Evolutionary conservation across 371 early-diverging fungal species (phyloP).

Genomic region (Rhizomucor miehei): DNA sequence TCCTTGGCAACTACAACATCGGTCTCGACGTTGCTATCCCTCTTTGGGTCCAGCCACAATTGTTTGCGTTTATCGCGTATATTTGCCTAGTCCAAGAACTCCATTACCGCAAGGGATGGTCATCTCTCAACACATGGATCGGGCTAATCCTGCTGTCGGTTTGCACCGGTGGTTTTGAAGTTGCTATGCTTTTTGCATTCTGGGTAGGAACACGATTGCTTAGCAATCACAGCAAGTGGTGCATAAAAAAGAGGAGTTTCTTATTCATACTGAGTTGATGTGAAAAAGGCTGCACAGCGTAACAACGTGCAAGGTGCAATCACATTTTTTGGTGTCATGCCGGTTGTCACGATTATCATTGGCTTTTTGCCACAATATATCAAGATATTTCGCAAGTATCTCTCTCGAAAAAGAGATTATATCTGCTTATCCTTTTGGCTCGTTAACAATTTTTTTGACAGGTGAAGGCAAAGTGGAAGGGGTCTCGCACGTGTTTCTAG

Average conservation of each 20-base stretch:
- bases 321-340: slow-evolving; percentile 41
- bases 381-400: slow-evolving; percentile 33
- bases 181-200: slow-evolving; percentile 23
- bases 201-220: slow-evolving; percentile 7
- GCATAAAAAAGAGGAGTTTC: too few relatives aligned
- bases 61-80: slow-evolving; percentile 41
- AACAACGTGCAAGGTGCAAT: slow-evolving; percentile 17
- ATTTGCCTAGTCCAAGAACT: slow-evolving; percentile 45
- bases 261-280: too few relatives aligned
- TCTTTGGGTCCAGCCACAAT: slow-evolving; percentile 53
- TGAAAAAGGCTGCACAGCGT: slow-evolving; percentile 5
- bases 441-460: too few relatives aligned
- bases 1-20: slow-evolving; percentile 51
- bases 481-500: slow-evolving; percentile 41
- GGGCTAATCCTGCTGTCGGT: slow-evolving; percentile 11
- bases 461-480: slow-evolving; percentile 31
- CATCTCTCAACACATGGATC: neutral
- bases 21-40: slow-evolving; percentile 47
- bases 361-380: slow-evolving; percentile 52
- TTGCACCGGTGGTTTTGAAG: slow-evolving; percentile 21
- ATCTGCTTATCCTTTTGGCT: too few relatives aligned
- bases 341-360: slow-evolving; percentile 31
- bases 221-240: too few relatives aligned
- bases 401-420: too few relatives aligned
- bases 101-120: slow-evolving; percentile 34